These are phyloP conservation scores for Acmispon strigosus DNA, from an alignment of 306 rosid genomes.

Conservation along the genomic window DNA sequence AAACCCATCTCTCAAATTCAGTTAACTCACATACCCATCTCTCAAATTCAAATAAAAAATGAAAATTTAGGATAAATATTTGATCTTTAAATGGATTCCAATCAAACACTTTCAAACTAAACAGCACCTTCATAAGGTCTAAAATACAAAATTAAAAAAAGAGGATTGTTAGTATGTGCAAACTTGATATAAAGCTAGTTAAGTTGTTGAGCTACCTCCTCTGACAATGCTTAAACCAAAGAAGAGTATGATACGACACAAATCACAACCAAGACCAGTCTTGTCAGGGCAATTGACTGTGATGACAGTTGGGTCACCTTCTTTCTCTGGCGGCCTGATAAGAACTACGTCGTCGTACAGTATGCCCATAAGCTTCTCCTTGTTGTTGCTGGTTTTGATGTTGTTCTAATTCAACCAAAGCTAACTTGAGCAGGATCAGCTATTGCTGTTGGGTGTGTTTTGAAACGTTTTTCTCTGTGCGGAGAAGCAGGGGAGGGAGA, in stretches of 20 bases:
- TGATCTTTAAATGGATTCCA: slow-evolving; percentile 4
- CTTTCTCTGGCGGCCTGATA: slow-evolving; percentile 52
- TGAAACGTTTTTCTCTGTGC: not conserved
- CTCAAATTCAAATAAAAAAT: slow-evolving; percentile 1
- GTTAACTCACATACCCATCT: slow-evolving; percentile 7
- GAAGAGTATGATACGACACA: slow-evolving; percentile 93
- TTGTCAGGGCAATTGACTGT: slow-evolving; percentile 96
- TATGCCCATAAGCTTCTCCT: slow-evolving; percentile 53
- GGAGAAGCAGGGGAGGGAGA: not conserved
- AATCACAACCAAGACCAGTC: slow-evolving; percentile 87
- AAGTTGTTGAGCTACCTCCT: slow-evolving; percentile 56
- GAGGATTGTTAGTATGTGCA: not conserved
- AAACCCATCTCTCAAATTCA: slow-evolving; percentile 10
- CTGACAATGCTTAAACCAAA: slow-evolving; percentile 83
- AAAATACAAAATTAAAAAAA: not conserved
- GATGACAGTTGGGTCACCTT: slow-evolving; percentile 60
- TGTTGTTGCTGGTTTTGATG: not conserved
- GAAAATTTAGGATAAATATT: not conserved
- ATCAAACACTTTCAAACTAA: not conserved
- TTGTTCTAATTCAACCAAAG: not conserved
- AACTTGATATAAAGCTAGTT: not conserved
- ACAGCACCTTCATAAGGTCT: not conserved
- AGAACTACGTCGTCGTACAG: slow-evolving; percentile 75
- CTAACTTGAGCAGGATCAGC: not conserved
- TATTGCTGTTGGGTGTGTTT: not conserved